Conservation (phyloP, 176 grass and related monocot genomes). For the Elymus sibiricus region DNA sequence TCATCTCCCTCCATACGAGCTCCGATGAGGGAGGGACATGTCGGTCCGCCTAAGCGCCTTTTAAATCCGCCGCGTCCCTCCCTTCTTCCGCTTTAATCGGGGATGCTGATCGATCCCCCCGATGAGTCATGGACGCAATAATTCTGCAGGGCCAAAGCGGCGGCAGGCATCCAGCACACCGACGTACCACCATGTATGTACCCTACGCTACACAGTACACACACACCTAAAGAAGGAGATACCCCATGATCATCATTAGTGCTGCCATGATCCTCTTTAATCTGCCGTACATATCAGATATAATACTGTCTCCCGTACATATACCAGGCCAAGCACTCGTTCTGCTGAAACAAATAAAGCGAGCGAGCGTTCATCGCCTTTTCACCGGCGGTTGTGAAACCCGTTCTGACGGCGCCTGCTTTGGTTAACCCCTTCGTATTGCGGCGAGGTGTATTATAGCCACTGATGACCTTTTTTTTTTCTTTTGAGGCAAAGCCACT, state of each 20-base stretch:
- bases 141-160: slow-evolving; percentile 47
- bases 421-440: neutral
- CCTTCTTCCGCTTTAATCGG: slow-evolving; percentile 46
- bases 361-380: neutral
- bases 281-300: neutral
- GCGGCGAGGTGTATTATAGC: neutral
- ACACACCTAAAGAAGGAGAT: slow-evolving; percentile 16
- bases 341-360: neutral
- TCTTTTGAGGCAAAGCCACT: neutral
- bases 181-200: neutral
- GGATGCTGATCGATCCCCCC: slow-evolving; percentile 4
- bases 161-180: neutral
- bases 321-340: neutral
- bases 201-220: neutral
- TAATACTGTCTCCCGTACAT: neutral
- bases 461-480: neutral
- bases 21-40: neutral
- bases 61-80: neutral
- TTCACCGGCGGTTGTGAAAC: neutral
- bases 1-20: neutral
- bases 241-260: slow-evolving; percentile 26
- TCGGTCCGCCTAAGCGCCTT: neutral
- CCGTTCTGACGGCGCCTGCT: neutral
- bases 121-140: slow-evolving; percentile 34
- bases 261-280: slow-evolving; percentile 5